These are phyloP conservation scores for Aureobasidium sp. DNA, from an alignment of 2,329 filamentous ascomycete genomes.

Conservation along the genomic window DNA sequence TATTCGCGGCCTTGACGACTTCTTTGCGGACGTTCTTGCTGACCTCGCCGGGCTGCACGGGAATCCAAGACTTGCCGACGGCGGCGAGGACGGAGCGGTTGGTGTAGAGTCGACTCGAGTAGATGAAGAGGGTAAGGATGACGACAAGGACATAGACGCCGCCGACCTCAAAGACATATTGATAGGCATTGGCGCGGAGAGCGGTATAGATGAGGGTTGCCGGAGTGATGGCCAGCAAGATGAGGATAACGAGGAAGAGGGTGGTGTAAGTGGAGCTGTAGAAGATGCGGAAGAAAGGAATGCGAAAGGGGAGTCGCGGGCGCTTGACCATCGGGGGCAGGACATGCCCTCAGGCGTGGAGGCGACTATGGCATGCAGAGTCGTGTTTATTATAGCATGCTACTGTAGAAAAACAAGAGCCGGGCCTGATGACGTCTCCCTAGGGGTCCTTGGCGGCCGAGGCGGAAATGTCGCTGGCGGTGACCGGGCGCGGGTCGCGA, in stretches of 20 bases:
- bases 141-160: slow-evolving; percentile 69
- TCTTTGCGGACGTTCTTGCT: slow-evolving; percentile 66
- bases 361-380: slow-evolving; percentile 7
- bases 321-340: slow-evolving; percentile 11
- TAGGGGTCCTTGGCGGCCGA: not conserved
- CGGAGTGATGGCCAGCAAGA: slow-evolving; percentile 71
- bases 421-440: not conserved
- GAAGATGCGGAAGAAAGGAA: slow-evolving; percentile 67
- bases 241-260: slow-evolving; percentile 65
- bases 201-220: slow-evolving; percentile 73
- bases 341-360: slow-evolving; percentile 2
- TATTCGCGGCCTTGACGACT: slow-evolving; percentile 63
- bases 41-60: slow-evolving; percentile 78
- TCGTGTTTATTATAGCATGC: not conserved
- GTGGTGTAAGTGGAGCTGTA: slow-evolving; percentile 73
- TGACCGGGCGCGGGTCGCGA: not conserved
- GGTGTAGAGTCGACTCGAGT: slow-evolving; percentile 77
- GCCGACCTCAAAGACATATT: slow-evolving; percentile 77
- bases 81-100: slow-evolving; percentile 70
- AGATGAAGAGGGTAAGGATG: slow-evolving; percentile 66
- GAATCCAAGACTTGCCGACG: slow-evolving; percentile 83
- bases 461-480: not conserved
- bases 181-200: slow-evolving; percentile 56
- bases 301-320: slow-evolving; percentile 32
- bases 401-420: no score